These are phyloP conservation scores for Rhododendron molle DNA, from an alignment of 148 eudicot species.

Conservation along the genomic window DNA sequence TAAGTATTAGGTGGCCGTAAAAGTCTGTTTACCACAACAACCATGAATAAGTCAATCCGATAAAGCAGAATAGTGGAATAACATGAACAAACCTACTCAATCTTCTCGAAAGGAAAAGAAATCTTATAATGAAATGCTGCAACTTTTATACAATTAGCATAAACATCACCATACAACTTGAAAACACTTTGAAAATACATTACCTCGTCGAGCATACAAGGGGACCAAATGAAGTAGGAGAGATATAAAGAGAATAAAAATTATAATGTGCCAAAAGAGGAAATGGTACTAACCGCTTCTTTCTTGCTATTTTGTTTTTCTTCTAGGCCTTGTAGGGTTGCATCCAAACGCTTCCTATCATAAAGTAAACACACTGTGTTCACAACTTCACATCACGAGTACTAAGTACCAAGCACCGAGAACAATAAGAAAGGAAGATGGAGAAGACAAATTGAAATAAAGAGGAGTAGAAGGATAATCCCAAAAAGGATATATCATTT, in stretches of 20 bases:
- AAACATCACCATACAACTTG: background rate
- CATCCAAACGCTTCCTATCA: constrained; percentile 86
- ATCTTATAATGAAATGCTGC: background rate
- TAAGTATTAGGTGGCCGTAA: background rate
- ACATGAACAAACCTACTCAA: background rate
- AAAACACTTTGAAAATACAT: background rate
- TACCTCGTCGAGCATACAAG: background rate
- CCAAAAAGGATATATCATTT: background rate
- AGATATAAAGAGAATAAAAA: background rate
- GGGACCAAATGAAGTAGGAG: background rate
- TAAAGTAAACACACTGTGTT: constrained; percentile 1
- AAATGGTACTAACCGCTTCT: constrained; percentile 58
- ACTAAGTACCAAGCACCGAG: background rate
- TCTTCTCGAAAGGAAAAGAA: background rate
- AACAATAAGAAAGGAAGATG: background rate
- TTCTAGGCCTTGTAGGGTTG: constrained; percentile 82
- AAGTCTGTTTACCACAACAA: background rate
- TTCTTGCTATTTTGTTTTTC: constrained; percentile 93
- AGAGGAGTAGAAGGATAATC: background rate
- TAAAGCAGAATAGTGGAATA: background rate
- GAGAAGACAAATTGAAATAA: background rate
- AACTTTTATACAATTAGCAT: background rate
- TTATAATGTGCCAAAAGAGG: background rate
- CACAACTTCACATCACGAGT: background rate
- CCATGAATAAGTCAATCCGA: background rate